Conservation (phyloP, 2,329 filamentous ascomycete genomes). For the Aspergillus sp. region DNA sequence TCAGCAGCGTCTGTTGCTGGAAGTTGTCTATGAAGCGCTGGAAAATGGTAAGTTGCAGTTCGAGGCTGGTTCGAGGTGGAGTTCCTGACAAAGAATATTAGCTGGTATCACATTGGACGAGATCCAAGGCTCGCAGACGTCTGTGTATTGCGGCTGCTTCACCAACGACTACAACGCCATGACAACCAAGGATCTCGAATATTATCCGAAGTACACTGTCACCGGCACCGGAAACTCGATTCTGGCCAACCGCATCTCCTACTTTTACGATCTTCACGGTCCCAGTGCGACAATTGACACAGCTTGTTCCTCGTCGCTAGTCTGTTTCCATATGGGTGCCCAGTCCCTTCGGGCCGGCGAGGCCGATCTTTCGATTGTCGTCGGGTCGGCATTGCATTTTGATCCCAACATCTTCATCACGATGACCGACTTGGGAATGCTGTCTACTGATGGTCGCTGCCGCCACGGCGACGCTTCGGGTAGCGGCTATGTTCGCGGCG, state of each 20-base stretch:
- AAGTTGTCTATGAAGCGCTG: slow-evolving; percentile 23
- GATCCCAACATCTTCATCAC: slow-evolving; percentile 23
- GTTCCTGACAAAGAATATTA: not conserved
- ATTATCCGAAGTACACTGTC: slow-evolving; percentile 11
- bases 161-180: slow-evolving; percentile 23
- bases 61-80: not conserved
- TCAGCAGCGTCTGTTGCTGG: slow-evolving; percentile 20
- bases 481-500: slow-evolving; percentile 32
- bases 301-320: slow-evolving; percentile 40
- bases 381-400: slow-evolving; percentile 33
- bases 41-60: slow-evolving; percentile 15
- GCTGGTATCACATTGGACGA: slow-evolving; percentile 9
- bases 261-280: slow-evolving; percentile 39
- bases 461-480: slow-evolving; percentile 26
- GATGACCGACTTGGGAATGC: slow-evolving; percentile 31
- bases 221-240: slow-evolving; percentile 28
- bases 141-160: slow-evolving; percentile 15
- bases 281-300: slow-evolving; percentile 41
- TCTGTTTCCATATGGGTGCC: slow-evolving; percentile 21
- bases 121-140: not conserved
- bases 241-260: slow-evolving; percentile 31
- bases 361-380: slow-evolving; percentile 25
- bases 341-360: slow-evolving; percentile 17
- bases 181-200: slow-evolving; percentile 14
- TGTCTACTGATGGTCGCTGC: slow-evolving; percentile 30